Evolutionary conservation across 2,329 filamentous ascomycete genomes (phyloP).

Genomic region (Verticillium longisporum): DNA sequence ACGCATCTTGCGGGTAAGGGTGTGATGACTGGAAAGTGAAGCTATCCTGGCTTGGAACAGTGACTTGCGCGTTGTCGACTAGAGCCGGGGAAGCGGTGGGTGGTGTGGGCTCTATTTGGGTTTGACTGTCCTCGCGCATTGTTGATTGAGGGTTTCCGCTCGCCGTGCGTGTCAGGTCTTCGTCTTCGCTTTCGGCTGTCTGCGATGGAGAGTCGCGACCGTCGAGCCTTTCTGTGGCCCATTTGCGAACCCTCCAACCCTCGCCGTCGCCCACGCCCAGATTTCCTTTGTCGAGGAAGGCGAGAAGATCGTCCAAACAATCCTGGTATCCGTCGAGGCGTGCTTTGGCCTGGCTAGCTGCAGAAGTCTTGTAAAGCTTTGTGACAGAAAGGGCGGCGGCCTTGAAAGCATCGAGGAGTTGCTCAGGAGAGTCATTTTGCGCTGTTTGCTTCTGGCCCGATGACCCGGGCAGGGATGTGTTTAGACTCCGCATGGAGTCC

Average conservation of each 20-base stretch:
- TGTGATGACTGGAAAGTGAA: constrained; percentile 67
- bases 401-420: constrained; percentile 84
- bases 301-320: constrained; percentile 82
- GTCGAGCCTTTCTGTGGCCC: constrained; percentile 64
- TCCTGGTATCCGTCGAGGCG: constrained; percentile 85
- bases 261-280: constrained; percentile 76
- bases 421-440: constrained; percentile 42
- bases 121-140: constrained; percentile 7
- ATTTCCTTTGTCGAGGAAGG: constrained; percentile 75
- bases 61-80: constrained; percentile 18
- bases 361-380: constrained; percentile 90
- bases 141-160: constrained; percentile 17
- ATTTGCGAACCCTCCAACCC: constrained; percentile 54
- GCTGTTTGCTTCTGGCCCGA: constrained; percentile 17
- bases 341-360: constrained; percentile 67
- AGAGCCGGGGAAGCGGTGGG: constrained; percentile 16
- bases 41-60: constrained; percentile 49
- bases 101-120: constrained; percentile 28
- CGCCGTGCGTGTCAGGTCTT: constrained; percentile 43
- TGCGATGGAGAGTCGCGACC: constrained; percentile 48
- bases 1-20: constrained; percentile 43
- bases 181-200: constrained; percentile 62
- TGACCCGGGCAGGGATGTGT: constrained; percentile 13
- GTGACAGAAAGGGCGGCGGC: constrained; percentile 89
- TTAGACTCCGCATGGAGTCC: constrained; percentile 24